These are phyloP conservation scores for Debaryomyces castellii DNA, from an alignment of 805 yeast species.

Conservation along the genomic window DNA sequence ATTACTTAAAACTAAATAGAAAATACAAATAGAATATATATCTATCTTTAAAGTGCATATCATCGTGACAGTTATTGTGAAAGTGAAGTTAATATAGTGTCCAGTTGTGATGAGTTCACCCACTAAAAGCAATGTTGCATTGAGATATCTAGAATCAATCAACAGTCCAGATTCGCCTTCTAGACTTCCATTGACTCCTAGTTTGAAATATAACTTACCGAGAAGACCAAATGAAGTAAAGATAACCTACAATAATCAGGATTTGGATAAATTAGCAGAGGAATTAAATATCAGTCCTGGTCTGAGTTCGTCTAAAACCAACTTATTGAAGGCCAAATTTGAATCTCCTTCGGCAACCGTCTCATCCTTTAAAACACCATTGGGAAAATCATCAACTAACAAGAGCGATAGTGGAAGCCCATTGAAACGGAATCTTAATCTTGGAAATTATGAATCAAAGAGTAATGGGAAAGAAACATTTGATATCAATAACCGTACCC, in stretches of 20 bases:
- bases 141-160: conserved; percentile 35
- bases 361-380: conserved; percentile 38
- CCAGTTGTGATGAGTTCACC: conserved; percentile 18
- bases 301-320: conserved; percentile 24
- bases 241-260: conserved; percentile 20
- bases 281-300: conserved; percentile 31
- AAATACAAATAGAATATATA: not conserved
- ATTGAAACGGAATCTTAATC: conserved; percentile 7
- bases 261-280: conserved; percentile 39
- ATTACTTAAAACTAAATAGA: not conserved
- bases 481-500: not conserved
- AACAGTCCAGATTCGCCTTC: conserved; percentile 19
- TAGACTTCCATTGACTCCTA: conserved; percentile 30
- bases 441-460: not conserved
- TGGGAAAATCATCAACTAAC: conserved; percentile 18
- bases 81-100: not conserved
- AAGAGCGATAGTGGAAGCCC: conserved; percentile 19
- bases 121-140: conserved; percentile 26
- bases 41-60: not conserved
- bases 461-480: not conserved
- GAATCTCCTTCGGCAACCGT: conserved; percentile 45
- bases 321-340: conserved; percentile 29
- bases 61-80: not conserved
- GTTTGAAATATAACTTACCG: conserved; percentile 22
- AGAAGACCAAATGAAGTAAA: conserved; percentile 4